Conservation (phyloP, 306 rosid species). For the Rosa lucieae region DNA sequence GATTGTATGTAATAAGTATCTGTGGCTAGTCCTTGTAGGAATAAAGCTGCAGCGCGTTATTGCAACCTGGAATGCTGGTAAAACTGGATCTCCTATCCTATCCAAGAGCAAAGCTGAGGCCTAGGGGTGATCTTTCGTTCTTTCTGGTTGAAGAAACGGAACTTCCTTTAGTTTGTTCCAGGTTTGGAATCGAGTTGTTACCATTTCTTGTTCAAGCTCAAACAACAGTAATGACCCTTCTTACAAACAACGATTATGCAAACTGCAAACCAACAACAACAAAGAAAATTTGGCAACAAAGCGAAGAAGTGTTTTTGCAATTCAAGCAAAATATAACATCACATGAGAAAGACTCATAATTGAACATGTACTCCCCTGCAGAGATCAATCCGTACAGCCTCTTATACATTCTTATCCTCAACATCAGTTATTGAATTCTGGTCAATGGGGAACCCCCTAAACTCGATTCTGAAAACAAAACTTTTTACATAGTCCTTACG, state of each 20-base stretch:
- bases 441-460: neutral
- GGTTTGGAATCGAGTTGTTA: slow-evolving; percentile 38
- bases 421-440: neutral
- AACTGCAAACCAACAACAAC: neutral
- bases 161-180: slow-evolving; percentile 75
- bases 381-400: neutral
- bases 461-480: neutral
- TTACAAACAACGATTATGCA: neutral
- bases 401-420: neutral
- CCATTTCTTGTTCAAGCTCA: neutral
- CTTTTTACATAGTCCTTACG: neutral
- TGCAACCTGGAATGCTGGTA: slow-evolving; percentile 83
- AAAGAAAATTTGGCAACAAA: neutral
- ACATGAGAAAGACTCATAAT: neutral
- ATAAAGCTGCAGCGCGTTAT: slow-evolving; percentile 79
- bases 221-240: neutral
- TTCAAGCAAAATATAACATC: neutral
- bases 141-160: no score
- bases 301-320: neutral
- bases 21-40: slow-evolving; percentile 89
- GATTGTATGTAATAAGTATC: no score
- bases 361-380: neutral
- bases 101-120: slow-evolving; percentile 65
- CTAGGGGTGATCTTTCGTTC: slow-evolving; percentile 73
- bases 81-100: slow-evolving; percentile 3